These are phyloP conservation scores for Aspergillus cavernicola DNA, from an alignment of 495 filamentous ascomycete genomes.

Conservation along the genomic window DNA sequence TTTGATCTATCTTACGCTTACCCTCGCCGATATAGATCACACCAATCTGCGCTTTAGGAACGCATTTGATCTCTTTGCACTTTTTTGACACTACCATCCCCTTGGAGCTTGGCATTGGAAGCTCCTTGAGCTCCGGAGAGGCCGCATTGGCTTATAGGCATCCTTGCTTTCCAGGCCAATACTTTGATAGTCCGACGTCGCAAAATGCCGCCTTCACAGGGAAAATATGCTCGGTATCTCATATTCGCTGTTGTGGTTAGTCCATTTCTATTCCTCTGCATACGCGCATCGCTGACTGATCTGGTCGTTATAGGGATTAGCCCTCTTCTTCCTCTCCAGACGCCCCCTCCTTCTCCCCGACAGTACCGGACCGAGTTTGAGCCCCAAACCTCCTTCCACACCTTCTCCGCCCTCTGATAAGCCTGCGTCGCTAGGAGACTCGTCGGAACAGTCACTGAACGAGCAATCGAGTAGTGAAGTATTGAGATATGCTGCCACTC, in stretches of 20 bases:
- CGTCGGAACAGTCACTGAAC: not conserved
- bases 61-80: not conserved
- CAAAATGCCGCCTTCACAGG: conserved; percentile 64
- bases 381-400: conserved; percentile 18
- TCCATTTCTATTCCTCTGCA: conserved; percentile 6
- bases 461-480: conserved; percentile 21
- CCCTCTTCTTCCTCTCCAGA: conserved; percentile 73
- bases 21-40: not conserved
- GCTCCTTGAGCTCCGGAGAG: not conserved
- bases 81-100: no score
- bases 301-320: conserved; percentile 52
- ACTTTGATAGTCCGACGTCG: conserved; percentile 16
- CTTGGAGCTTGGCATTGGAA: not conserved
- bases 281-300: not conserved
- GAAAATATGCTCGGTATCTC: conserved; percentile 81
- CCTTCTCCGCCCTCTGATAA: conserved; percentile 2
- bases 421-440: conserved; percentile 15
- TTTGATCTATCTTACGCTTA: not conserved
- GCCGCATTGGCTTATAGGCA: not conserved
- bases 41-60: not conserved
- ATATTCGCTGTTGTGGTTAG: conserved; percentile 82
- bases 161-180: not conserved
- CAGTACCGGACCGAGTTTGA: conserved; percentile 23
- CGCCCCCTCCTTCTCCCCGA: conserved; percentile 53
- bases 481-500: conserved; percentile 41